Percentiles rank a stretch among this genome's conserved stretches.
These are phyloP conservation scores for Phycomyces blakesleeanus DNA, from an alignment of 192 early-diverging fungal species.

Conservation along the genomic window DNA sequence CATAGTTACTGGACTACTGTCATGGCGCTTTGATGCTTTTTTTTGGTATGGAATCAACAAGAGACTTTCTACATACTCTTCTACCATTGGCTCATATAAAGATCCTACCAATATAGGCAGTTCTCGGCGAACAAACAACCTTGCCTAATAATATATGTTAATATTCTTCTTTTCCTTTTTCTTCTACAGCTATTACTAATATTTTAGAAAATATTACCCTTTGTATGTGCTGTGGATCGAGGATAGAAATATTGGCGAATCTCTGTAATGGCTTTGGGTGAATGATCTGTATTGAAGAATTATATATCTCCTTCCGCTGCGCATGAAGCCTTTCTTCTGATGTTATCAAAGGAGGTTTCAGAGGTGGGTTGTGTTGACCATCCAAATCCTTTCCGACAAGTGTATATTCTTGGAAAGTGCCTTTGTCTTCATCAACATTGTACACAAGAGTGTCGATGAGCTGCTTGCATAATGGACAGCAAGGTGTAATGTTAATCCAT, in stretches of 20 bases:
- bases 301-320: slow-evolving; percentile 10
- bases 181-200: not conserved
- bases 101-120: slow-evolving; percentile 3
- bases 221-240: slow-evolving; percentile 21
- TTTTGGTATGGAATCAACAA: slow-evolving; percentile 11
- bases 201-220: not conserved
- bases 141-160: not conserved
- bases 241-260: not conserved
- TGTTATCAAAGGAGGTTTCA: not conserved
- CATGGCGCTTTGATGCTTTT: not conserved
- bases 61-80: slow-evolving; percentile 8
- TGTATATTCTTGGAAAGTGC: slow-evolving; percentile 22
- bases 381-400: not conserved
- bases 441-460: slow-evolving; percentile 12
- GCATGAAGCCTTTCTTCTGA: slow-evolving; percentile 1
- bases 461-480: slow-evolving; percentile 28
- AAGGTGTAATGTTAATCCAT: slow-evolving; percentile 22
- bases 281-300: not conserved
- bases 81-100: slow-evolving; percentile 18
- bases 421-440: slow-evolving; percentile 18
- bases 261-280: slow-evolving; percentile 11
- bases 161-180: not conserved
- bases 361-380: slow-evolving; percentile 10
- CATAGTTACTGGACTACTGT: slow-evolving; percentile 5
- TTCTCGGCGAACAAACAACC: slow-evolving; percentile 11